phyloP scores from a whole-genome alignment of 352 stramenopile species.

The Globisporangium acanthophoron region DNA sequence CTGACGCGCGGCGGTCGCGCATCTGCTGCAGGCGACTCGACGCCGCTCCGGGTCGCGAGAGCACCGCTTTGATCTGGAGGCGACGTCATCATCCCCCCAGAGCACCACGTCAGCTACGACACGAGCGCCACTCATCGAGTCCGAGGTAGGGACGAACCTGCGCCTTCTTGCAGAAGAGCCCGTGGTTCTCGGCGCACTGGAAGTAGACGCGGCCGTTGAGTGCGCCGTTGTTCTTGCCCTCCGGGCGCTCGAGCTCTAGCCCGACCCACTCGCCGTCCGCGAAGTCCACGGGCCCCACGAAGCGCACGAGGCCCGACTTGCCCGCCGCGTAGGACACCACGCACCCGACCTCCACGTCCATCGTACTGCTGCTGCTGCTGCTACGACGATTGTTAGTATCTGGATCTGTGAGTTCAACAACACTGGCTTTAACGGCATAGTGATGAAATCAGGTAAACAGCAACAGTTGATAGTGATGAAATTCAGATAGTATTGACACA shows the following conservation, averaged over 20 bases:
- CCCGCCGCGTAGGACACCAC: slow-evolving; percentile 62
- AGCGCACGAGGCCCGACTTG: slow-evolving; percentile 70
- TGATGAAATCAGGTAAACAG: too few relatives aligned
- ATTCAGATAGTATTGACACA: too few relatives aligned
- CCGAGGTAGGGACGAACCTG: slow-evolving; percentile 14
- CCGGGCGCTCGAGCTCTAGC: slow-evolving; percentile 69
- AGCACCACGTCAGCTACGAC: not conserved
- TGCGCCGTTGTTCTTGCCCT: slow-evolving; percentile 85
- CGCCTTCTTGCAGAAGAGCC: slow-evolving; percentile 66
- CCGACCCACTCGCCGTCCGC: slow-evolving; percentile 78
- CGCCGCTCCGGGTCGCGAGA: slow-evolving; percentile 19
- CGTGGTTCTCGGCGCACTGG: slow-evolving; percentile 57
- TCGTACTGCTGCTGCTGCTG: not conserved
- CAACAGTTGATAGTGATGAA: too few relatives aligned
- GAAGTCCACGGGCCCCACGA: slow-evolving; percentile 72
- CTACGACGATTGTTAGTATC: too few relatives aligned
- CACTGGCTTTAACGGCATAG: too few relatives aligned
- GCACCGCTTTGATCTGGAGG: slow-evolving; percentile 24
- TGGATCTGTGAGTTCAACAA: not conserved
- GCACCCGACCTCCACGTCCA: slow-evolving; percentile 54
- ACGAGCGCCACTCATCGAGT: too few relatives aligned
- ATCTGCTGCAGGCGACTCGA: slow-evolving; percentile 30
- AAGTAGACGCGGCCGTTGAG: slow-evolving; percentile 83
- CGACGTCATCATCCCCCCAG: not conserved
- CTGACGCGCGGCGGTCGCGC: slow-evolving; percentile 18